These are phyloP conservation scores for Malus fusca DNA, from an alignment of 306 rosid genomes.

Conservation along the genomic window DNA sequence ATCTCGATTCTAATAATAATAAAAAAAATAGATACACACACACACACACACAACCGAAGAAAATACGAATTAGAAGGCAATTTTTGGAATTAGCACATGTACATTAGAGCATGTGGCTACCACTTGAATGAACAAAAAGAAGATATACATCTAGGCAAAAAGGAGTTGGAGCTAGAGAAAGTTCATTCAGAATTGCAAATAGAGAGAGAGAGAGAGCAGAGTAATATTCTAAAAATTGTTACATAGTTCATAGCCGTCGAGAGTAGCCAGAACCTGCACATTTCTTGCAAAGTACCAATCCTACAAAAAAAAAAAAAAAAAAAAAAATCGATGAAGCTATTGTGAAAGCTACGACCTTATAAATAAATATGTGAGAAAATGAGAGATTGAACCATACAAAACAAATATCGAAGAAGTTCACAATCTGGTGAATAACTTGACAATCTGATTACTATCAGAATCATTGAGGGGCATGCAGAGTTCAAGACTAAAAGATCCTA, in stretches of 20 bases:
- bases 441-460: neutral
- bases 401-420: neutral
- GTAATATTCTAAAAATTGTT: neutral
- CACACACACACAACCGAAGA: neutral
- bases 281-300: conserved; percentile 91
- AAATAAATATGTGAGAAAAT: too few relatives aligned
- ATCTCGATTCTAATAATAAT: neutral
- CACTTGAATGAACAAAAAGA: neutral
- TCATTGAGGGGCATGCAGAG: too few relatives aligned
- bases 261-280: conserved; percentile 99
- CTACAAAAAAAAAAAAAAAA: conserved; percentile 30
- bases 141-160: neutral
- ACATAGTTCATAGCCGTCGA: conserved; percentile 54
- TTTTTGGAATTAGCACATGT: neutral
- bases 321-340: too few relatives aligned
- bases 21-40: neutral
- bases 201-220: neutral
- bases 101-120: neutral
- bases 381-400: neutral
- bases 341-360: too few relatives aligned
- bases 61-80: neutral
- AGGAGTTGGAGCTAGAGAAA: neutral
- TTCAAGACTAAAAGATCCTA: too few relatives aligned
- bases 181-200: neutral
- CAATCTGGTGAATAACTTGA: neutral